phyloP scores from a whole-genome alignment of 495 filamentous ascomycete genomes.

The Aspergillus haitiensis region DNA sequence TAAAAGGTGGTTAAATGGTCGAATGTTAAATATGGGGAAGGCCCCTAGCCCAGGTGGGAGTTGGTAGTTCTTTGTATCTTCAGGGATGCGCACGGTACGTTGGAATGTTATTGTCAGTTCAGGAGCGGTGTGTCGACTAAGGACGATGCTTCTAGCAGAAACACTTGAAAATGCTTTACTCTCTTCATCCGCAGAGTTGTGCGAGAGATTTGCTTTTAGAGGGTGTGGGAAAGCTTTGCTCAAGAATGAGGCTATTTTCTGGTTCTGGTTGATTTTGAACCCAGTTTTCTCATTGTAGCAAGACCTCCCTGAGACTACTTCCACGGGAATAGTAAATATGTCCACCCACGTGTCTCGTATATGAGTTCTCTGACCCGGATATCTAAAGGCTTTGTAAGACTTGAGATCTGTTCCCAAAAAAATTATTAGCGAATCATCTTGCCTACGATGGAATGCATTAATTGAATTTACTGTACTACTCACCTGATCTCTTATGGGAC shows the following conservation, averaged over 20 bases:
- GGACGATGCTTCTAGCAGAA: neutral
- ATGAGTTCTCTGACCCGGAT: neutral
- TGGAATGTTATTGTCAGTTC: constrained; percentile 2
- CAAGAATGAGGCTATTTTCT: neutral
- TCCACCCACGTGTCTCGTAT: neutral
- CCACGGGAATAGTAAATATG: neutral
- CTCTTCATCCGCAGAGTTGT: neutral
- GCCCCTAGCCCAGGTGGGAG: neutral
- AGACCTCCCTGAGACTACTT: neutral
- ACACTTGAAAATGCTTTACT: neutral
- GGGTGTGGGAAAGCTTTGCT: constrained; percentile 5
- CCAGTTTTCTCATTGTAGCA: constrained; percentile 2
- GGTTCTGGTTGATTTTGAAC: constrained; percentile 1
- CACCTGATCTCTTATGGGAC: neutral
- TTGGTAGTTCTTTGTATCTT: constrained; percentile 3
- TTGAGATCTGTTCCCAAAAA: neutral
- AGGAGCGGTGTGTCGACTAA: neutral
- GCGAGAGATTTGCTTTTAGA: neutral
- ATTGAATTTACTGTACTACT: neutral
- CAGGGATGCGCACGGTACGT: constrained; percentile 6
- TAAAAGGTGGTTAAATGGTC: constrained; percentile 1
- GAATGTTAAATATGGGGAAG: constrained; percentile 4
- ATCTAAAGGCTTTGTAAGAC: neutral
- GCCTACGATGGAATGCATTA: neutral
- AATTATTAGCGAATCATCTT: neutral